Percentiles rank a stretch among this genome's conserved stretches.
Conservation (phyloP, 352 stramenopile genomes). For the Phytopythium cucurbitacearum region DNA sequence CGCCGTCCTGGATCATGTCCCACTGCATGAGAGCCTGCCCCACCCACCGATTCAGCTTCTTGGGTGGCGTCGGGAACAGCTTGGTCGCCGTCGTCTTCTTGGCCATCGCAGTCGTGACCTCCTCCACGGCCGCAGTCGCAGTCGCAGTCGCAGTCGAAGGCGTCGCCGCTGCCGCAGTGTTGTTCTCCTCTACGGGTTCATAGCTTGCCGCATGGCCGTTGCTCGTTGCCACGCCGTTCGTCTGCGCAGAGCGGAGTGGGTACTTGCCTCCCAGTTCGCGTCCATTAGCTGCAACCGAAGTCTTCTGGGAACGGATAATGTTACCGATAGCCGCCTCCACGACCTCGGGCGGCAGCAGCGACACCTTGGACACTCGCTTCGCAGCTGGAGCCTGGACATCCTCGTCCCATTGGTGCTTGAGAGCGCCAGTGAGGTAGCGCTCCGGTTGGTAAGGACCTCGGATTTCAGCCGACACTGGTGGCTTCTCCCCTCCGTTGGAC, state of each 20-base stretch:
- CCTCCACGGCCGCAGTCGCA: slow-evolving; percentile 21
- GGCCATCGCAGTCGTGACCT: slow-evolving; percentile 34
- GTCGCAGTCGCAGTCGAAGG: slow-evolving; percentile 12
- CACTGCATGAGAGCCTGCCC: slow-evolving; percentile 92
- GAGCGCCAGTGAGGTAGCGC: slow-evolving; percentile 32
- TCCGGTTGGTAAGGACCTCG: slow-evolving; percentile 46
- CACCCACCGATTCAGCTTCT: slow-evolving; percentile 72
- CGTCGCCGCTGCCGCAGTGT: slow-evolving; percentile 20
- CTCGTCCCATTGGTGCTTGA: slow-evolving; percentile 46
- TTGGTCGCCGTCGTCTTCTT: slow-evolving; percentile 45
- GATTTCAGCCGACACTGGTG: slow-evolving; percentile 29
- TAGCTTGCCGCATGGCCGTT: neutral
- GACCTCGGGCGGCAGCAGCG: slow-evolving; percentile 6
- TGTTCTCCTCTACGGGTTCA: slow-evolving; percentile 10
- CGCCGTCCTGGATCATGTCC: slow-evolving; percentile 95
- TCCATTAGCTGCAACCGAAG: slow-evolving; percentile 9
- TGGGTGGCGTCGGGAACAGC: slow-evolving; percentile 62
- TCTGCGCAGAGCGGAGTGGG: slow-evolving; percentile 27
- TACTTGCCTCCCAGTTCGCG: slow-evolving; percentile 49
- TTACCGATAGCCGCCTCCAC: slow-evolving; percentile 2
- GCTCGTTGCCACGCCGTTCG: slow-evolving; percentile 6
- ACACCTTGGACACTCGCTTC: slow-evolving; percentile 4
- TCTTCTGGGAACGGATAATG: slow-evolving; percentile 9
- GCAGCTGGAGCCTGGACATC: neutral
- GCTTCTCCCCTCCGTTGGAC: slow-evolving; percentile 64